Percentiles rank a stretch among this genome's conserved stretches.
Conservation (phyloP, 2,329 filamentous ascomycete species). For the Plenodomus biglobosus region DNA sequence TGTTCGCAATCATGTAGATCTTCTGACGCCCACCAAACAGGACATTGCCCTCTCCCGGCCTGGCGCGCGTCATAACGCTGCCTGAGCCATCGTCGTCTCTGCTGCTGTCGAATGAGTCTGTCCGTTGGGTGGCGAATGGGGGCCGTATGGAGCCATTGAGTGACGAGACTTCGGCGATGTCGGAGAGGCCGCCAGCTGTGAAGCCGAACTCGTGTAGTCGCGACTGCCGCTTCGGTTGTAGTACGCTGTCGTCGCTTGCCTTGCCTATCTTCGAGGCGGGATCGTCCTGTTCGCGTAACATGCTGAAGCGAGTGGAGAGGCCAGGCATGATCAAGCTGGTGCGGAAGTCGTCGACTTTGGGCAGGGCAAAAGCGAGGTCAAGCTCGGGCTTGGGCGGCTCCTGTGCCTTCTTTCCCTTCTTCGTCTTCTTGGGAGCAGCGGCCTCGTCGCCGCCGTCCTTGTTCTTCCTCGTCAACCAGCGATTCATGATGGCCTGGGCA, state of each 20-base stretch:
- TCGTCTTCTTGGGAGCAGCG: constrained; percentile 37
- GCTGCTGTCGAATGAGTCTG: constrained; percentile 65
- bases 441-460: constrained; percentile 51
- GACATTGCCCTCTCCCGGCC: constrained; percentile 86
- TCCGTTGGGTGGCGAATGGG: constrained; percentile 62
- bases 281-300: constrained; percentile 93
- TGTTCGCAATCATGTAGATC: constrained; percentile 76
- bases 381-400: constrained; percentile 63
- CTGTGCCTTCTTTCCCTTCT: constrained; percentile 57
- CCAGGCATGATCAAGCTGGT: constrained; percentile 96
- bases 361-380: constrained; percentile 73
- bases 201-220: constrained; percentile 73
- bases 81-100: constrained; percentile 68
- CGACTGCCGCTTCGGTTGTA: constrained; percentile 80
- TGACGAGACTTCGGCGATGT: constrained; percentile 91
- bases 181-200: constrained; percentile 62
- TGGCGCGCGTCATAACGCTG: constrained; percentile 80
- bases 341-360: constrained; percentile 84
- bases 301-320: constrained; percentile 91
- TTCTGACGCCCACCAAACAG: constrained; percentile 95
- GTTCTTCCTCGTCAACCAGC: constrained; percentile 74
- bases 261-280: constrained; percentile 87
- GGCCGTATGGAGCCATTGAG: constrained; percentile 58
- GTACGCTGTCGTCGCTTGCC: constrained; percentile 90
- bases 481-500: constrained; percentile 63